Evolutionary conservation across 2,329 filamentous ascomycete genomes (phyloP).

Genomic region (Dothistroma septosporum): DNA sequence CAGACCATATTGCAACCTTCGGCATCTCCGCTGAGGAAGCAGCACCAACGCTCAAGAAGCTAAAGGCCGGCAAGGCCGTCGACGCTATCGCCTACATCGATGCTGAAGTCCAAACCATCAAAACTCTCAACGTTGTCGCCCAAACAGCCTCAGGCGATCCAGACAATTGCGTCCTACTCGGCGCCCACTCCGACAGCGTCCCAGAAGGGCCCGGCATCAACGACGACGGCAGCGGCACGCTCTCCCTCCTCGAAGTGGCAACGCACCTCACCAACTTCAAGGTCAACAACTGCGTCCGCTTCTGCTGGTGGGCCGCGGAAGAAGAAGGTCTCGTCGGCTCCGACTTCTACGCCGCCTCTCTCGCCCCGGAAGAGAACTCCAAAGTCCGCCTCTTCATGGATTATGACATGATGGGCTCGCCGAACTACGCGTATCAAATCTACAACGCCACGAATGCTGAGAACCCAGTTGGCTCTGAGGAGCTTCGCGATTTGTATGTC

Average conservation of each 20-base stretch:
- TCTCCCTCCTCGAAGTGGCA: conserved; percentile 57
- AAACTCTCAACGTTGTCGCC: conserved; percentile 20
- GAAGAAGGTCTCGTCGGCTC: conserved; percentile 58
- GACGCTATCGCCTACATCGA: conserved; percentile 25
- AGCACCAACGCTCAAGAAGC: conserved; percentile 14
- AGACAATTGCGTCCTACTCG: conserved; percentile 47
- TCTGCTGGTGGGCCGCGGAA: conserved; percentile 62
- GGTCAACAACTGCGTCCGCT: conserved; percentile 66
- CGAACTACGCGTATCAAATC: conserved; percentile 54
- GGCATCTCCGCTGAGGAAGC: conserved; percentile 49
- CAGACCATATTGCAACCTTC: conserved; percentile 62
- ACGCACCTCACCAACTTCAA: conserved; percentile 64
- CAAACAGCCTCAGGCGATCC: conserved; percentile 42
- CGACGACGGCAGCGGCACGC: conserved; percentile 68
- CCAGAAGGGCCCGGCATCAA: conserved; percentile 68
- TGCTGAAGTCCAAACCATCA: conserved; percentile 18
- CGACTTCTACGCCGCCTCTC: conserved; percentile 49
- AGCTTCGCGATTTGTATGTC: conserved; percentile 19
- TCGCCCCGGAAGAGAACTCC: conserved; percentile 46
- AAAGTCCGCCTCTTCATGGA: conserved; percentile 65
- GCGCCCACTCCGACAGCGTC: conserved; percentile 38
- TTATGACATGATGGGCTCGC: conserved; percentile 66
- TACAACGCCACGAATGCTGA: conserved; percentile 45
- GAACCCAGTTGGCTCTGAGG: conserved; percentile 16
- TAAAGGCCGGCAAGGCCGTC: conserved; percentile 15